These are phyloP conservation scores for Diutina sp. DNA, from an alignment of 1,139 yeast species.

Conservation along the genomic window DNA sequence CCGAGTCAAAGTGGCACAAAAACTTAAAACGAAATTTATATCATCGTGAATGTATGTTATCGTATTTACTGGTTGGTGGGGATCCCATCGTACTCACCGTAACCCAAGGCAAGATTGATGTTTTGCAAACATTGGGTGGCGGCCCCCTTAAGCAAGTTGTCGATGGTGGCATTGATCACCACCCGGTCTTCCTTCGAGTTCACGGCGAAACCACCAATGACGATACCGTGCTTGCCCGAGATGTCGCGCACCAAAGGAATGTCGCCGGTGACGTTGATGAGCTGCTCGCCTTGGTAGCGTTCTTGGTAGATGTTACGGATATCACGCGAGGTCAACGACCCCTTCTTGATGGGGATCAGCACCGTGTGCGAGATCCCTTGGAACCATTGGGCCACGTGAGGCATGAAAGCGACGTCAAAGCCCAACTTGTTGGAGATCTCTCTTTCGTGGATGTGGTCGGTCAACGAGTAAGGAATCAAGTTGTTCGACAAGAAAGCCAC, in stretches of 20 bases:
- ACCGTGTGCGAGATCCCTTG: slow-evolving; percentile 94
- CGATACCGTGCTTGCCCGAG: slow-evolving; percentile 88
- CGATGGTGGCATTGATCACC: slow-evolving; percentile 89
- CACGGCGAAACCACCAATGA: slow-evolving; percentile 91
- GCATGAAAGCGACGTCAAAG: slow-evolving; percentile 72
- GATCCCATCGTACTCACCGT: slow-evolving; percentile 91
- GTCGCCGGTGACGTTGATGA: slow-evolving; percentile 76
- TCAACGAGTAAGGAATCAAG: slow-evolving; percentile 86
- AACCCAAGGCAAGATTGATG: slow-evolving; percentile 79
- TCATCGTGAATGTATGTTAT: not conserved
- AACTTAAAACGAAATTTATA: too few species aligned
- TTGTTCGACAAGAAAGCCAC: slow-evolving; percentile 60
- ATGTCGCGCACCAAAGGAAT: slow-evolving; percentile 88
- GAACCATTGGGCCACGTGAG: slow-evolving; percentile 99
- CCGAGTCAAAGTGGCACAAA: not conserved
- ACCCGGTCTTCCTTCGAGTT: slow-evolving; percentile 82
- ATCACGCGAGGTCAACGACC: slow-evolving; percentile 65
- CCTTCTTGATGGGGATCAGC: slow-evolving; percentile 68
- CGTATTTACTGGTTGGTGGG: slow-evolving; percentile 25
- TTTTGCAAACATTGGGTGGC: slow-evolving; percentile 97
- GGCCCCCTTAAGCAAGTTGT: slow-evolving; percentile 93
- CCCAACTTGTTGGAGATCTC: slow-evolving; percentile 81
- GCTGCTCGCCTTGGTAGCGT: slow-evolving; percentile 76
- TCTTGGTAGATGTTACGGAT: slow-evolving; percentile 80
- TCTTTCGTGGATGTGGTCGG: slow-evolving; percentile 92